Percentiles rank a stretch among this genome's conserved stretches.
Conservation (phyloP, 305 asterid species). For the Fraxinus greggii region DNA sequence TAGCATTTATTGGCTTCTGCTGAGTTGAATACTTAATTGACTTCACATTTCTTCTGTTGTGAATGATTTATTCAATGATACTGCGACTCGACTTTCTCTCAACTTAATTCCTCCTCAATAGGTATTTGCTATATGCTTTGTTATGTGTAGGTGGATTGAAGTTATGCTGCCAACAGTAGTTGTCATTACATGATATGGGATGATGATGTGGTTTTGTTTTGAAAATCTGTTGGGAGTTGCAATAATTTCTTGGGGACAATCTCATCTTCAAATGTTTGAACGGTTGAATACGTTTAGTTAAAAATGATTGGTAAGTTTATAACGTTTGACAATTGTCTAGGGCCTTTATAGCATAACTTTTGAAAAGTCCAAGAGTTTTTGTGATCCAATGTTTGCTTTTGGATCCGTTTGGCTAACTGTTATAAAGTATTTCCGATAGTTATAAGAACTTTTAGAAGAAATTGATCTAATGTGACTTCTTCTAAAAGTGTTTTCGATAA, state of each 20-base stretch:
- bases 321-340: background rate
- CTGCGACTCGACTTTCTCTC: background rate
- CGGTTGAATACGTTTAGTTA: background rate
- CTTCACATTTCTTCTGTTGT: background rate
- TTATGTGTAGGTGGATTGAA: background rate
- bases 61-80: background rate
- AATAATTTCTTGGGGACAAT: background rate
- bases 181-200: background rate
- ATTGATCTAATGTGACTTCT: too few relatives aligned
- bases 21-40: background rate
- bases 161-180: background rate
- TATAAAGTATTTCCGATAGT: background rate
- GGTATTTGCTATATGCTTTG: background rate
- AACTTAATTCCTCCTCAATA: background rate
- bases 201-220: background rate
- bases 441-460: background rate
- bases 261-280: background rate
- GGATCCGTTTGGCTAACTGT: background rate
- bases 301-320: background rate
- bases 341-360: background rate
- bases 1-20: background rate
- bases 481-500: too few relatives aligned
- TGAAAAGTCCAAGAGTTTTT: background rate
- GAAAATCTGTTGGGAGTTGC: background rate
- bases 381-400: background rate